A percentile compares a stretch with the other conserved stretches of the same genome.
Evolutionary conservation across 164 flowering plant species (phyloP).

Genomic region (Liriodendron chinense): DNA sequence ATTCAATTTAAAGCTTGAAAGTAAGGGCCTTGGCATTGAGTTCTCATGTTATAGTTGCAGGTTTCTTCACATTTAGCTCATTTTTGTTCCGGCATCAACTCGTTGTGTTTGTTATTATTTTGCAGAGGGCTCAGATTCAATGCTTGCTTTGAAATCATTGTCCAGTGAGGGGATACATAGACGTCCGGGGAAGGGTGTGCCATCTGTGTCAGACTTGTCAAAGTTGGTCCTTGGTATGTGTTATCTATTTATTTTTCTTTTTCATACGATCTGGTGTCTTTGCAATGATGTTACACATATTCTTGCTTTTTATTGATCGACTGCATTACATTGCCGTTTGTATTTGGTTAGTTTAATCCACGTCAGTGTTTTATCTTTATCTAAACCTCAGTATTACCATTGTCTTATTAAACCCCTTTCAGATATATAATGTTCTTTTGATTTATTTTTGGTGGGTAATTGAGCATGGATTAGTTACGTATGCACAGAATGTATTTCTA

Average conservation of each 20-base stretch:
- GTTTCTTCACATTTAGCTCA: neutral
- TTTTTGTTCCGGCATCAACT: neutral
- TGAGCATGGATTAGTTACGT: too few species aligned
- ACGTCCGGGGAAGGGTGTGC: conserved; percentile 5
- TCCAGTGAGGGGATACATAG: conserved; percentile 1
- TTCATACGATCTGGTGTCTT: neutral
- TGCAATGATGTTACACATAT: neutral
- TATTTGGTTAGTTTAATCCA: too few species aligned
- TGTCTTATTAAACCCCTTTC: too few species aligned
- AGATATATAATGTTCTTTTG: too few species aligned
- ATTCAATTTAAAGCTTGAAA: too few species aligned
- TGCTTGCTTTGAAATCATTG: conserved; percentile 4
- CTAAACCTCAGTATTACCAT: too few species aligned
- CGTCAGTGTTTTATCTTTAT: too few species aligned
- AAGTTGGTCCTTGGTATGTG: conserved; percentile 1
- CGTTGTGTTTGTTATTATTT: conserved; percentile 3
- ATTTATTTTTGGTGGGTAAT: too few species aligned
- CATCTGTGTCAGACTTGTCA: conserved; percentile 2
- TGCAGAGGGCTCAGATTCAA: neutral
- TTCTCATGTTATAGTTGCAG: too few species aligned
- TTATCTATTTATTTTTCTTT: neutral
- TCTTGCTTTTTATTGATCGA: neutral
- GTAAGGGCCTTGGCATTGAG: too few species aligned
- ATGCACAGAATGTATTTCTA: too few species aligned
- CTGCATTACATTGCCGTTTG: neutral